Evolutionary conservation across 2,329 filamentous ascomycete genomes (phyloP), one percentile per base, ranked within the genome.

Genomic region (Cladophialophora exuberans): DNA sequence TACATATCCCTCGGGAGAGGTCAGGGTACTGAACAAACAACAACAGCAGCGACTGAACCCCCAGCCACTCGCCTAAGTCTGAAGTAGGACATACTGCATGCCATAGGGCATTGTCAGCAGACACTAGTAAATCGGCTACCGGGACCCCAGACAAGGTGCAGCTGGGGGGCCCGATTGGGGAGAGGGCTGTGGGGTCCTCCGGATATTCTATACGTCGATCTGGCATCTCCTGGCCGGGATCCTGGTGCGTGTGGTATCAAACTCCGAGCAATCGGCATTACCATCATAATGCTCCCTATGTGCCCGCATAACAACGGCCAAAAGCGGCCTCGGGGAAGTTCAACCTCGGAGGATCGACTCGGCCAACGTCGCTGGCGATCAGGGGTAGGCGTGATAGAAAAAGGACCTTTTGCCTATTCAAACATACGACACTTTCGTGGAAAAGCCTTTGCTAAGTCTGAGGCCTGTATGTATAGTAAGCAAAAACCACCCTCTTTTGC

Each of bases 261-360:
- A 46, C 25, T 46, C 43, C 43, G 43, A 46, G 43, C 31, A 25
- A 18, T 46, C 43, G 43, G 43, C 43, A 46, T 35, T 9, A 6
- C 22, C 39, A 9, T 2, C 22, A 10, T n/a, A 2, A 2, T 41
- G 1, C 2, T 1, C 17, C 17, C 1, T n/a, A 10, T 20, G 20
- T 41, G 15, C 6, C 38, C 17, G 38, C 20, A 41, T 11, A 41
- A 20, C 38, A 41, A 41, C 38, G 38, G 38, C 31, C 31, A 15
- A 35, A 41, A 41, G 20, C 20, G 41, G 20, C 13, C 23, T 44
- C 41, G 41, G n/a, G n/a, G 23, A 26, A 44, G 18, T 10, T 15
- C 41, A 15, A 22, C 23, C 5, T 25, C n/a, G 22, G 41, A n/a
- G 20, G 15, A 11, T 41, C 38, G 38, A 41, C 11, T 35, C 3